Evolutionary conservation across 75 land plant species (phyloP), one percentile per base, ranked within the genome.

Genomic region (Pinus tabuliformis): DNA sequence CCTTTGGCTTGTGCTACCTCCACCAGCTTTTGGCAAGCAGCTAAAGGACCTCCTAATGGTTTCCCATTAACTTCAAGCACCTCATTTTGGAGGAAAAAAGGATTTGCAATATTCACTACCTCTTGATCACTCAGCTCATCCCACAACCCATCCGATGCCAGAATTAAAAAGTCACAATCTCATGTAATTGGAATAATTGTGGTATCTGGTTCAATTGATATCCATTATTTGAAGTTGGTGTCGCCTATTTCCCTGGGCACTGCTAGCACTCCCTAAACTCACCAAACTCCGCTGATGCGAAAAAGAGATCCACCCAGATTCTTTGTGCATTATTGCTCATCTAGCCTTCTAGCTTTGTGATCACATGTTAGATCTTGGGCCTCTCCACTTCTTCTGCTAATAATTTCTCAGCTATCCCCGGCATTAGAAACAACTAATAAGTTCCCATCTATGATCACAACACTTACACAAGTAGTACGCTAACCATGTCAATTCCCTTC

Each of bases 61-160:
- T 36, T 36, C 3, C 37, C 37, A 36, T 36, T 36, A 36, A 36
- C 37, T 58, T 14, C 18, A 18, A 2, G 4, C 59, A 15, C 5
- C 59, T 58, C 2, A 14, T 57, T 12, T 60, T 84, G 57, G 9
- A 18, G 45, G 81, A 83, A 11, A 76, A 73, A 39, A 83, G 62
- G 12, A 79, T 76, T 74, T 18, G 81, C 90, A 21, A 58, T 71
- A 70, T 87, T 87, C 71, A 85, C 83, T 26, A 85, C 90, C 58
- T 90, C 92, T 74, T 90, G 90, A 68, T 85, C 84, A 26, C 77
- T 52, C 59, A 91, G 91, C 89, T 83, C 80, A 61, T 90, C 90
- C 94, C 94, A 92, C 57, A 92, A 74, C 6, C 94, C 94, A 90
- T 92, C 94, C 18, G 92, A 89, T 16, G 92, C 94, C 65, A 92